These are phyloP conservation scores for Dendrobium officinale DNA, from an alignment of 106 monocot species.

Conservation along the genomic window DNA sequence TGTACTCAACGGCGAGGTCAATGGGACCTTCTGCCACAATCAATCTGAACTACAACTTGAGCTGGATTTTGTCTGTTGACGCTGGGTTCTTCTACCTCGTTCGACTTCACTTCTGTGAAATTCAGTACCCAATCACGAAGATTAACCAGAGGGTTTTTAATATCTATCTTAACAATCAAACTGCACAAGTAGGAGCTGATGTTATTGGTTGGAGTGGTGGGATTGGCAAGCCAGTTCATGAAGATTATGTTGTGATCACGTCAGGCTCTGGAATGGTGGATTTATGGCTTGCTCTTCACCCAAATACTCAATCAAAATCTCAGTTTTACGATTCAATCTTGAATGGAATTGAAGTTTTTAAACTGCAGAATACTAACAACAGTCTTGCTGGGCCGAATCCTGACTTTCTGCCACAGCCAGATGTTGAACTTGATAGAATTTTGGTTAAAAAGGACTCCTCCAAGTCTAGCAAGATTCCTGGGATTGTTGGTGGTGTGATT, in stretches of 20 bases:
- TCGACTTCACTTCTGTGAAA: slow-evolving; percentile 55
- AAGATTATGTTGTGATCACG: slow-evolving; percentile 24
- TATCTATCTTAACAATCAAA: slow-evolving; percentile 31
- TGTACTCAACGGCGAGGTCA: slow-evolving; percentile 47
- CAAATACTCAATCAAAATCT: slow-evolving; percentile 10
- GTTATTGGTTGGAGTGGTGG: slow-evolving; percentile 27
- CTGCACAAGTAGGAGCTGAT: slow-evolving; percentile 18
- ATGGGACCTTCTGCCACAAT: slow-evolving; percentile 24
- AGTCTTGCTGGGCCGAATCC: slow-evolving; percentile 36
- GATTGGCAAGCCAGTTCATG: slow-evolving; percentile 24
- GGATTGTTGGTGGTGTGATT: slow-evolving; percentile 31
- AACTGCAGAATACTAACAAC: slow-evolving; percentile 14
- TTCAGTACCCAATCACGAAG: slow-evolving; percentile 22
- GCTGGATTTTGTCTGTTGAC: slow-evolving; percentile 44
- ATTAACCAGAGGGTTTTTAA: slow-evolving; percentile 24
- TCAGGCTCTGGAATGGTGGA: slow-evolving; percentile 17
- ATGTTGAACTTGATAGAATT: slow-evolving; percentile 9
- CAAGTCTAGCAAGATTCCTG: slow-evolving; percentile 10
- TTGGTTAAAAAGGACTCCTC: neutral
- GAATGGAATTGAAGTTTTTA: slow-evolving; percentile 39
- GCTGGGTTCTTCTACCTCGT: slow-evolving; percentile 50
- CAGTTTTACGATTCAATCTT: slow-evolving; percentile 22
- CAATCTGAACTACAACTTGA: slow-evolving; percentile 45
- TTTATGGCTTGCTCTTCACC: slow-evolving; percentile 26
- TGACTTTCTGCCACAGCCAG: neutral